Evolutionary conservation across 805 yeast genomes (phyloP).

Genomic region (Kodamaea kaohsiungensis): DNA sequence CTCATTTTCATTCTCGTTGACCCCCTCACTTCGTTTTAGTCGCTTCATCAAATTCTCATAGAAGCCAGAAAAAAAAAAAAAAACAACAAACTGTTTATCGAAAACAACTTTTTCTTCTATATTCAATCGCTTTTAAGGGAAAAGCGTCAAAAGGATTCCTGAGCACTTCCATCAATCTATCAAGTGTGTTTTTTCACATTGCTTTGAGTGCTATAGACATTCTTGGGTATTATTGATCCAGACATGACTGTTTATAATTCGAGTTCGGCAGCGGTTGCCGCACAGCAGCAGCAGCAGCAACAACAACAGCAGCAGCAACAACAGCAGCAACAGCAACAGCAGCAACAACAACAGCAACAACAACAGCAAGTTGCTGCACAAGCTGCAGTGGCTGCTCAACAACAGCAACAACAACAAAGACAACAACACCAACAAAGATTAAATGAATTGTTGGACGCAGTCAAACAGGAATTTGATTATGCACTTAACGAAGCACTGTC

Average conservation of each 20-base stretch:
- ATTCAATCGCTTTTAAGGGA: not conserved
- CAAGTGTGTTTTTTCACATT: not conserved
- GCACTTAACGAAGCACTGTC: conserved; percentile 83
- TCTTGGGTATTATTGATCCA: not conserved
- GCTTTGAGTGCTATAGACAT: not conserved
- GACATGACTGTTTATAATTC: conserved; percentile 37
- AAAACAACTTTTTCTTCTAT: not conserved
- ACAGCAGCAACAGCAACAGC: conserved; percentile 23
- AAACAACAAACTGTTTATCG: conserved; percentile 1
- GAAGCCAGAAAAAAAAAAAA: not conserved
- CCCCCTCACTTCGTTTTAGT: conserved; percentile 3
- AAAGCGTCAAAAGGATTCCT: not conserved
- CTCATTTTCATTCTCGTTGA: not conserved
- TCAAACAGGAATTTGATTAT: conserved; percentile 86
- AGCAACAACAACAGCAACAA: conserved; percentile 24
- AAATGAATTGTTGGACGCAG: conserved; percentile 85
- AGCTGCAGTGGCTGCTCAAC: conserved; percentile 19
- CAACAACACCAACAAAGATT: conserved; percentile 50
- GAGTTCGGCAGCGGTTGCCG: conserved; percentile 29
- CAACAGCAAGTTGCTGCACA: conserved; percentile 24
- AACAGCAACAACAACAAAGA: conserved; percentile 35
- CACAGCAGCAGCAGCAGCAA: conserved; percentile 29
- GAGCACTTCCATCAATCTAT: not conserved
- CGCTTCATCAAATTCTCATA: not conserved
- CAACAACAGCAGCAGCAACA: conserved; percentile 18